Conservation (phyloP, 2,329 filamentous ascomycete species). For the Cercospora citrullina region DNA sequence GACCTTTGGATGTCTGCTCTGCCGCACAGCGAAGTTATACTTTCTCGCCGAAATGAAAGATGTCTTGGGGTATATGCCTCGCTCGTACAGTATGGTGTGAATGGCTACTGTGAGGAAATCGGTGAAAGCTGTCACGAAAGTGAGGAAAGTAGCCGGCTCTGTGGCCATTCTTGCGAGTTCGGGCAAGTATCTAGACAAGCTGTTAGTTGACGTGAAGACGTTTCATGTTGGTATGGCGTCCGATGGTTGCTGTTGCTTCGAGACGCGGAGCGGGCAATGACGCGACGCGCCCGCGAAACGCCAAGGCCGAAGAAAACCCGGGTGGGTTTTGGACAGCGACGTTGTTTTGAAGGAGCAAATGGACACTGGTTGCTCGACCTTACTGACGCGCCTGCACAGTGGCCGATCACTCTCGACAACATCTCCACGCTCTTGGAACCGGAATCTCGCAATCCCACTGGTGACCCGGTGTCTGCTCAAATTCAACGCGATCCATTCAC, state of each 20-base stretch:
- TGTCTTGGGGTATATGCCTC: slow-evolving; percentile 71
- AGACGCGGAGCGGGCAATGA: background rate
- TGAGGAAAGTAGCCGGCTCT: slow-evolving; percentile 46
- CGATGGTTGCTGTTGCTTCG: background rate
- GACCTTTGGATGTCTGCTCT: slow-evolving; percentile 81
- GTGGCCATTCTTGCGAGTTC: slow-evolving; percentile 23
- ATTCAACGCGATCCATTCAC: background rate
- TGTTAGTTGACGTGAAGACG: background rate
- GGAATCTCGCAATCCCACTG: background rate
- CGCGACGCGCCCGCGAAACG: background rate
- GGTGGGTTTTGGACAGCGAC: background rate
- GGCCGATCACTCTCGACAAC: background rate
- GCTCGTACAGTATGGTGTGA: slow-evolving; percentile 83
- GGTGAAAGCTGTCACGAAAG: slow-evolving; percentile 68
- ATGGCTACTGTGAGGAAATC: slow-evolving; percentile 79
- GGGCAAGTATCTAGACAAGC: background rate
- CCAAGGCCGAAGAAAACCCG: slow-evolving; percentile 1
- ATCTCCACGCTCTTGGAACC: background rate
- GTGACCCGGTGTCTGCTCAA: background rate
- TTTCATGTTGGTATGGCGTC: slow-evolving; percentile 1
- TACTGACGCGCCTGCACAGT: background rate
- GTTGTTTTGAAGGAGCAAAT: background rate
- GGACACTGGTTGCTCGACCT: background rate
- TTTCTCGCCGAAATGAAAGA: slow-evolving; percentile 79
- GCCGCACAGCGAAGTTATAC: slow-evolving; percentile 80